Base-by-base conservation (phyloP, 2,329 filamentous ascomycete genomes). In the Beauveria medogensis region DNA sequence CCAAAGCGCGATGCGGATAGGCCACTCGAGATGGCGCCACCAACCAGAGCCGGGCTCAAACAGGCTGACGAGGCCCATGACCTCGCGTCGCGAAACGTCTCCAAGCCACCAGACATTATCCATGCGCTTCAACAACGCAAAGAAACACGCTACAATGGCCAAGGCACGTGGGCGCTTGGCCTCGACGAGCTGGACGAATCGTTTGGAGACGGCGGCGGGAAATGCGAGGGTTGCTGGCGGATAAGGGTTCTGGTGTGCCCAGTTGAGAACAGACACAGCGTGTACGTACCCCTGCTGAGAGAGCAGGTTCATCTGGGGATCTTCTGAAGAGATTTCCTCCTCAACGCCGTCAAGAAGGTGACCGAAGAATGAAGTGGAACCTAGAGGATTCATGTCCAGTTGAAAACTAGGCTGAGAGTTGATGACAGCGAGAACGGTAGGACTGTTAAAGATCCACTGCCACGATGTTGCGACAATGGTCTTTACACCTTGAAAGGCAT, bases 41-140 rank as follows among this genome's bases (percentile, higher is more conserved):
- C 83, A 86, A 56, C 77, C 75, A 28, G 81, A 84, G 53, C 82
- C 80, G 2, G 79, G 76, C 67, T 84, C 80, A 68, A 86, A 85
- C 41, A 85, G 71, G 41, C 79, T 80, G 22, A 84, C 78, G 26
- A 89, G 78, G 22, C 86, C 85, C 68, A 84, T 81, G 18, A 90
- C 82, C 66, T 90, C 84, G 60, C 84, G 80, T 18, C 81, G 80
- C 8, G 86, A 82, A 67, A 88, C 86, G 44, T 87, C 85, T 22
- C 84, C 79, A 30, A 90, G 74, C 87, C 88, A 91, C 88, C 88
- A 91, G 18, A 85, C 75, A 18, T 77, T 71, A 63, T 87, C 82
- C 64, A 88, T 76, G 40, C 80, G 79, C 67, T 86, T 86, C 52
- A 89, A 75, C 43, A 88, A 74, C 30, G 84, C 85, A 66, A 88